Evolutionary conservation across 495 filamentous ascomycete species (phyloP), one percentile per base, ranked within the genome.

Genomic region (Aspergillus steynii): DNA sequence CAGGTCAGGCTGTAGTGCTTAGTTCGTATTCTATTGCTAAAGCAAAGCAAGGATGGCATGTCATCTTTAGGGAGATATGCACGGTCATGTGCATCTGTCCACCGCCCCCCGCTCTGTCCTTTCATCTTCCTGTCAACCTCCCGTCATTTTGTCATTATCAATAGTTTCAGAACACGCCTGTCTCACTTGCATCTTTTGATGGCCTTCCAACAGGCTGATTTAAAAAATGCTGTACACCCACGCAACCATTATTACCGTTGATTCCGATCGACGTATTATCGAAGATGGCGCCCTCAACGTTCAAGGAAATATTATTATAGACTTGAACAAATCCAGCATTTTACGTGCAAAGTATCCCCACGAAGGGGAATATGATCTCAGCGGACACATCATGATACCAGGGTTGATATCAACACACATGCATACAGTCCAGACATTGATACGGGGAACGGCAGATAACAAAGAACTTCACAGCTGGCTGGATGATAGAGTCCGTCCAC

Each of bases 401-500:
- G 80, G 80, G 0, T 54, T 83, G 29, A 76, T 83, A 55, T 80
- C 76, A 10, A 81, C 79, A 5, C 80, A 83, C 56, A 77, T 79
- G 66, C 80, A 83, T 63, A 75, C 78, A 1, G 78, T 77, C 2
- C 80, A 83, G 64, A 80, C 79, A 2, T 65, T 82, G 3, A 65
- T 83, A 5, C 74, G 79, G n/a, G 80, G 80, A 14, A 67, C 77
- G 5, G 79, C 79, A 0, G 79, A 83, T 53, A 76, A 83, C 56
- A 63, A 80, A 14, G 71, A 75, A 60, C 65, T 82, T 4, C 75
- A 78, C 2, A 74, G 71, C 5, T 82, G 80, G 79, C 64, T 80
- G 1, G 82, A 77, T 47, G 77, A 82, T 58, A 64, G 76, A 1
- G 77, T 82, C 31, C 81, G 79, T 78, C 75, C 77, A 26, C 70